Conservation (phyloP, 1,284 basidiomycete species). For the Megacollybia platyphylla region DNA sequence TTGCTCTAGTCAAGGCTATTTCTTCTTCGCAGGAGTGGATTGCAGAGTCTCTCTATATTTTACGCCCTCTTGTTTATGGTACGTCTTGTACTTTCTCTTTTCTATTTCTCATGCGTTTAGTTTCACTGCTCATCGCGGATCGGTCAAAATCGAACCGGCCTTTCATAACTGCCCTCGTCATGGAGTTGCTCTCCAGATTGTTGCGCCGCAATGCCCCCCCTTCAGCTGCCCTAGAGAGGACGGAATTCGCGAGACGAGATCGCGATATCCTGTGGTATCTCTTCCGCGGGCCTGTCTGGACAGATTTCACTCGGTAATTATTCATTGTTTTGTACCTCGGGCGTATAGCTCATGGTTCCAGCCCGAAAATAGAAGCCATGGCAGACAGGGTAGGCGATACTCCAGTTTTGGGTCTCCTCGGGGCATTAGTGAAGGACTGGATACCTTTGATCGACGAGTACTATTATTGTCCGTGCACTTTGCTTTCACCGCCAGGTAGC, state of each 20-base stretch:
- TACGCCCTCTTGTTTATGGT: conserved; percentile 70
- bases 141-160: conserved; percentile 33
- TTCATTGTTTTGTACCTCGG: conserved; percentile 2
- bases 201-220: conserved; percentile 51
- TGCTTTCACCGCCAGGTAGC: background rate
- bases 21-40: conserved; percentile 59
- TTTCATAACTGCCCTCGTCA: conserved; percentile 39
- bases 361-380: conserved; percentile 65
- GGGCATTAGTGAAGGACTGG: conserved; percentile 79
- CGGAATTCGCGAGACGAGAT: conserved; percentile 75
- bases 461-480: conserved; percentile 71
- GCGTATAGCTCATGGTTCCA: conserved; percentile 15
- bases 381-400: conserved; percentile 44
- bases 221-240: conserved; percentile 54
- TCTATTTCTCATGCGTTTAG: conserved; percentile 2
- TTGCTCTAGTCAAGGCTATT: conserved; percentile 47
- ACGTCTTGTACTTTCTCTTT: conserved; percentile 9
- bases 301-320: conserved; percentile 65
- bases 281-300: conserved; percentile 83
- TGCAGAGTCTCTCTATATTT: conserved; percentile 51
- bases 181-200: conserved; percentile 57
- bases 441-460: conserved; percentile 91
- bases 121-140: conserved; percentile 5
- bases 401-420: conserved; percentile 66
- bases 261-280: conserved; percentile 79